Conservation (phyloP, 2,329 filamentous ascomycete genomes). For the Fusarium chaquense region DNA sequence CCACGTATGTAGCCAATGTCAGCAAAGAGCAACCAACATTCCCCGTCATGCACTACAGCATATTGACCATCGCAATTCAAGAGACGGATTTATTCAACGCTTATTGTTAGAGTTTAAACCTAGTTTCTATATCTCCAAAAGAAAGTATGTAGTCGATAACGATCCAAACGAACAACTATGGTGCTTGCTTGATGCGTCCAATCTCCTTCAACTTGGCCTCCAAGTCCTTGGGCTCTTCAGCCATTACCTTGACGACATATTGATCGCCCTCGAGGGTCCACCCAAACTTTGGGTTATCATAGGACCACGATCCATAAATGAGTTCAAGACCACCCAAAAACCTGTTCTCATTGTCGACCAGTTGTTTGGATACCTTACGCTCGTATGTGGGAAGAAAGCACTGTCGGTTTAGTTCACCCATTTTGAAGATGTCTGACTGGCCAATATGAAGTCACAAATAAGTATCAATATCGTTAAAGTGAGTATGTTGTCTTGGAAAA, state of each 20-base stretch:
- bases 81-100: neutral
- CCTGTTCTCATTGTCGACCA: neutral
- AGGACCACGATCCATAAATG: neutral
- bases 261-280: neutral
- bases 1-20: neutral
- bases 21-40: no score
- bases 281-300: neutral
- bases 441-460: accelerated
- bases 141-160: neutral
- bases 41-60: no score
- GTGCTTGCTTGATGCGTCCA: neutral
- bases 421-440: neutral
- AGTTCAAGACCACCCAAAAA: neutral
- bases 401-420: neutral
- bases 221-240: neutral
- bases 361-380: neutral
- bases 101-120: neutral
- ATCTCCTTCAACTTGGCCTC: neutral
- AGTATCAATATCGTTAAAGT: neutral
- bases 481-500: accelerated
- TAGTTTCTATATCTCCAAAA: neutral
- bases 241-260: neutral
- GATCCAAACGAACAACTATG: neutral
- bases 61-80: neutral
- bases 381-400: neutral